A percentile compares a stretch with the other conserved stretches of the same genome.
phyloP scores from a whole-genome alignment of 106 monocot species.

The Dactylorhiza incarnata region DNA sequence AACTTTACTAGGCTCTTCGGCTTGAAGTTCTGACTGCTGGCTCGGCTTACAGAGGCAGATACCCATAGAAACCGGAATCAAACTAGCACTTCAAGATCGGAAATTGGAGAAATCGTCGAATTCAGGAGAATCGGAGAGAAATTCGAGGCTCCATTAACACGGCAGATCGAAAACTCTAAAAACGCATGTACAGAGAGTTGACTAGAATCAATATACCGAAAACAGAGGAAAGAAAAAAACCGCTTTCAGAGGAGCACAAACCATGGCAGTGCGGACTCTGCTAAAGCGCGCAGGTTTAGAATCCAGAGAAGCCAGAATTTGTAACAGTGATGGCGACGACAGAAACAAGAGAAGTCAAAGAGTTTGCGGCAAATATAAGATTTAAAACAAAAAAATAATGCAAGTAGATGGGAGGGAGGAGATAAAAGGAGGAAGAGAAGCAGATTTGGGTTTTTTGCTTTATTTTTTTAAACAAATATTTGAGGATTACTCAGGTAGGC shows the following conservation, averaged over 20 bases:
- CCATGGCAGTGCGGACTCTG: neutral
- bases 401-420: constrained; percentile 4
- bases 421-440: neutral
- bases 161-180: neutral
- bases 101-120: neutral
- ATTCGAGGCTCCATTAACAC: neutral
- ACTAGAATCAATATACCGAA: constrained; percentile 3
- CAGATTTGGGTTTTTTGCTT: neutral
- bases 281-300: neutral
- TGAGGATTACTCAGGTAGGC: constrained; percentile 4
- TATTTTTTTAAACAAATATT: neutral
- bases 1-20: neutral
- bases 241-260: too few species aligned
- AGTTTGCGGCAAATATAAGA: neutral
- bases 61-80: constrained; percentile 55
- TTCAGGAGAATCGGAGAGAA: neutral
- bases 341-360: neutral
- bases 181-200: neutral
- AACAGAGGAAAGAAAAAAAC: constrained; percentile 12
- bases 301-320: neutral
- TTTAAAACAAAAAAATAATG: constrained; percentile 3
- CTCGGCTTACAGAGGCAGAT: constrained; percentile 61
- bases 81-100: neutral
- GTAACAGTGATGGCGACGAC: neutral
- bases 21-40: constrained; percentile 16